Evolutionary conservation across 192 early-diverging fungal species (phyloP).

Genomic region (Podila epigama): DNA sequence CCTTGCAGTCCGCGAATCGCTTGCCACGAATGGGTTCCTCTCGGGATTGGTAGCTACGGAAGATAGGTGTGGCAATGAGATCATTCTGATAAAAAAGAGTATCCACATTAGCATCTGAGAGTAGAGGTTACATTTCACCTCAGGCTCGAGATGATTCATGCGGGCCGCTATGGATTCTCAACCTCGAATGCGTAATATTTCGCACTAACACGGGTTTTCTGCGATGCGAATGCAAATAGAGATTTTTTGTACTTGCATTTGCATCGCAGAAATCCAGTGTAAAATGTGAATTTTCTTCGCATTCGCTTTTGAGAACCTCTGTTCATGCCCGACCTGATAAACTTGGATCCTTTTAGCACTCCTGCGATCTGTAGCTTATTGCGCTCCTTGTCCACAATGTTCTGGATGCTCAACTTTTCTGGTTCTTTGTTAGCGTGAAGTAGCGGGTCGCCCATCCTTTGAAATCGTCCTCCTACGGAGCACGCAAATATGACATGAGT

Average conservation of each 20-base stretch:
- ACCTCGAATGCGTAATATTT: too few relatives aligned
- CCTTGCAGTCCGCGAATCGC: too few relatives aligned
- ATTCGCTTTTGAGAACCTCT: too few relatives aligned
- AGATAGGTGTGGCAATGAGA: constrained; percentile 3
- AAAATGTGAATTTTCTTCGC: too few relatives aligned
- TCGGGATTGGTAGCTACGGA: too few relatives aligned
- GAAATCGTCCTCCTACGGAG: constrained; percentile 2
- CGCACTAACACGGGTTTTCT: too few relatives aligned
- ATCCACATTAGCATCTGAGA: constrained; percentile 3
- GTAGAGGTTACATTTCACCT: background rate
- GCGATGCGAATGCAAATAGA: too few relatives aligned
- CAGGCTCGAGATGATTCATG: background rate
- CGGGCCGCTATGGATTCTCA: too few relatives aligned
- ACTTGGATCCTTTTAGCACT: constrained; percentile 14
- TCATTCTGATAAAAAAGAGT: constrained; percentile 9
- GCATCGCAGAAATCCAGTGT: constrained; percentile 4
- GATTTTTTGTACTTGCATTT: too few relatives aligned
- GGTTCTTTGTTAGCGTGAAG: constrained; percentile 8
- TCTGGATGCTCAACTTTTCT: constrained; percentile 25
- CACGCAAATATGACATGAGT: constrained; percentile 3
- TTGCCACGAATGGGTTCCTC: too few relatives aligned
- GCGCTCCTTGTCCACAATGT: constrained; percentile 14
- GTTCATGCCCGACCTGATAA: constrained; percentile 16
- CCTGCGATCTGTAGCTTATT: constrained; percentile 14
- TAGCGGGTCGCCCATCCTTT: constrained; percentile 15